Evolutionary conservation across 306 rosid species (phyloP).

Genomic region (Cucumis hystrix): DNA sequence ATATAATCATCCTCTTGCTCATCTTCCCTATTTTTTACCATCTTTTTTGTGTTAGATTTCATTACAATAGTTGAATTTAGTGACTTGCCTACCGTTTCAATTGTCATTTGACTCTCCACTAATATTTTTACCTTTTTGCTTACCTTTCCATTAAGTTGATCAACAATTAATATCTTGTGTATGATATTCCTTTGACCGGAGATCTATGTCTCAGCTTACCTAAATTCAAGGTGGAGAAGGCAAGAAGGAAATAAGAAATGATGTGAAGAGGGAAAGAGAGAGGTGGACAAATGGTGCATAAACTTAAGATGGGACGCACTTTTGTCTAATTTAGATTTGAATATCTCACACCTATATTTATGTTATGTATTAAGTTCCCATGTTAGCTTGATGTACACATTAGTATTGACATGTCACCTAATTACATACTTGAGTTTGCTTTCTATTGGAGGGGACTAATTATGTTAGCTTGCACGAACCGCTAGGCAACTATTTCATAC

Average conservation of each 20-base stretch:
- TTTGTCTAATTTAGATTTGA: background rate
- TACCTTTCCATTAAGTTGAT: background rate
- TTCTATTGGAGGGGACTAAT: background rate
- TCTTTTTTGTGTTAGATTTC: background rate
- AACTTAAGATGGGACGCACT: background rate
- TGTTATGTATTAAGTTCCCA: background rate
- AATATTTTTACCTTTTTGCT: background rate
- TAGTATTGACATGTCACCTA: background rate
- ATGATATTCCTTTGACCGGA: background rate
- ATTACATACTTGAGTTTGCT: background rate
- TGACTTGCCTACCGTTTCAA: no score
- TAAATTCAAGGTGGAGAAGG: background rate
- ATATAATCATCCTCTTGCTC: background rate
- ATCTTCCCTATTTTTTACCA: background rate
- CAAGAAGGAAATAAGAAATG: background rate
- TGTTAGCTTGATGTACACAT: background rate
- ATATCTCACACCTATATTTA: background rate
- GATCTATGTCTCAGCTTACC: background rate
- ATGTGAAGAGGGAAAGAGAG: background rate
- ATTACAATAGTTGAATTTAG: background rate
- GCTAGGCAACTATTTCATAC: background rate
- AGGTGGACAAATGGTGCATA: background rate
- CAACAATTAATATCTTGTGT: background rate
- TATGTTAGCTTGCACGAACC: background rate
- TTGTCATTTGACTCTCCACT: background rate